Evolutionary conservation across 1,284 basidiomycete species (phyloP), one percentile per base, ranked within the genome.

Genomic region (Cerrena zonata): DNA sequence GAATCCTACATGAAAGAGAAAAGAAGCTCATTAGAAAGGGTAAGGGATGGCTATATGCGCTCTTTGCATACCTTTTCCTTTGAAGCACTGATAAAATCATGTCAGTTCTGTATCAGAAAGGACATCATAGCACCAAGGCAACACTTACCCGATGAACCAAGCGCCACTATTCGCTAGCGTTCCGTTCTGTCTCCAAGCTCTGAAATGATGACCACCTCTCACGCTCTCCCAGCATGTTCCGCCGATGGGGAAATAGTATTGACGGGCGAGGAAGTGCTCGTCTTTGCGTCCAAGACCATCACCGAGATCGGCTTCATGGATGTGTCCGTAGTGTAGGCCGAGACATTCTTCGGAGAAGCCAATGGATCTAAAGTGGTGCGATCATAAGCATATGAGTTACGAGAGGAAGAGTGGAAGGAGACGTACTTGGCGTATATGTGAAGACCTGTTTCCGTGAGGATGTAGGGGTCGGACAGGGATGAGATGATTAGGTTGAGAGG

Each of bases 291-390:
- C 73, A 11, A 69, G 61, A 2, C 74, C 74, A 54, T 77, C 75
- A 21, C 73, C 75, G 18, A 76, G 67, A 55, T 76, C 67, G 13
- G 75, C 75, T 21, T 69, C 58, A 58, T 77, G 75, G 23, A 72
- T 60, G 47, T 67, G 62, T 2, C 75, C 75, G 45, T 69, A 64
- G 58, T 77, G 75, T 43, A 76, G 54, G 2, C 75, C 75, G 7
- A 77, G 58, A 55, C 74, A 76, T 56, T 76, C 74, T 51, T 68
- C 65, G 5, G 69, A 70, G 61, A 86, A 91, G 3, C 87, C 89
- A 26, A 91, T 76, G 3, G 87, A 89, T 64, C 86, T 65, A 34
- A 34, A 34, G 22, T 13, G 15, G 18, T 13, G 21, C 3, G 7
- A 22, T 42, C 11, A 23, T n/a, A 4, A 39, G 37, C 4, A 15